These are phyloP conservation scores for Camelina sativa DNA, from an alignment of 345 rosid genomes.

Conservation along the genomic window DNA sequence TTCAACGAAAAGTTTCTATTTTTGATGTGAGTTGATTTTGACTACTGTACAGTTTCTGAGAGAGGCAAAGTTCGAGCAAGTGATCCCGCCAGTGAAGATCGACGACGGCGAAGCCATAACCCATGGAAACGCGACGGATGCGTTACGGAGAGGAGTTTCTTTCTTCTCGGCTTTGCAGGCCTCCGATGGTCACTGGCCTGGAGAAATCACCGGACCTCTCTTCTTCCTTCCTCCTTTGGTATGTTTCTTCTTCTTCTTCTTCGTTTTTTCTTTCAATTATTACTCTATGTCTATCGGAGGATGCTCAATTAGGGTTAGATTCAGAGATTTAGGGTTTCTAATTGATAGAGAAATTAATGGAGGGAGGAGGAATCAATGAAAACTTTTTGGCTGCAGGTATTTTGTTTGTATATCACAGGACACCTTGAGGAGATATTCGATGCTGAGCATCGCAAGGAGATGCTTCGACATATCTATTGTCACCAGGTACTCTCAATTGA, in stretches of 20 bases:
- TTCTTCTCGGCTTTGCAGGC: constrained; percentile 51
- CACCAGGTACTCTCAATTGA: constrained; percentile 30
- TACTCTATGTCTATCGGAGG: too few relatives aligned
- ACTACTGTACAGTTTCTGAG: constrained; percentile 40
- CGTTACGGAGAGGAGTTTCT: constrained; percentile 36
- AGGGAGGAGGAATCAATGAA: too few relatives aligned
- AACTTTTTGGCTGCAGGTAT: not conserved
- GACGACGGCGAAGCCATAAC: constrained; percentile 44
- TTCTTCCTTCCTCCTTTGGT: constrained; percentile 49
- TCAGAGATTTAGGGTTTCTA: too few relatives aligned
- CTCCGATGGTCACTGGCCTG: constrained; percentile 55
- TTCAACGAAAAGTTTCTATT: not conserved
- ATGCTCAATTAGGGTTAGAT: too few relatives aligned
- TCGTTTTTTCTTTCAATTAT: not conserved
- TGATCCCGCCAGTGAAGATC: constrained; percentile 44
- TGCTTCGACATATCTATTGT: constrained; percentile 29
- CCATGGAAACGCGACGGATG: constrained; percentile 43
- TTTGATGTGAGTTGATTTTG: not conserved
- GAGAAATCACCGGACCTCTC: constrained; percentile 46
- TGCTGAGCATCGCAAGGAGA: constrained; percentile 37
- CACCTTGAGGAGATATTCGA: not conserved
- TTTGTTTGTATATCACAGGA: constrained; percentile 30
- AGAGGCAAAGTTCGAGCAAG: constrained; percentile 50
- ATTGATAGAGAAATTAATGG: too few relatives aligned
- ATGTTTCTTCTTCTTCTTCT: not conserved